A percentile compares a stretch with the other conserved stretches of the same genome.
Conservation (phyloP, 345 rosid genomes). For the Pugionium cornutum region DNA sequence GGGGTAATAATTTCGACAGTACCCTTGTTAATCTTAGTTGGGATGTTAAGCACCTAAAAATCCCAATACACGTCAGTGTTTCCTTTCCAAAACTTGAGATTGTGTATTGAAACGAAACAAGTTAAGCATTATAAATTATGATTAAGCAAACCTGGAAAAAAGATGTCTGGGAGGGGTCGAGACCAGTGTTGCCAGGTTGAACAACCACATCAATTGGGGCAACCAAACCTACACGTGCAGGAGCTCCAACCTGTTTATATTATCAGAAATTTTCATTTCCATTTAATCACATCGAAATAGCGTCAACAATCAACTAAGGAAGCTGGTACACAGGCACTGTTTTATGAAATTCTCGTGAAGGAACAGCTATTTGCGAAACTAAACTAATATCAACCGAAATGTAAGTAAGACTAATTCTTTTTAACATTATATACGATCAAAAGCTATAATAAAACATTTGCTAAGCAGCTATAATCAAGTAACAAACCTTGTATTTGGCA, state of each 20-base stretch:
- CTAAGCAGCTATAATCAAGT: not conserved
- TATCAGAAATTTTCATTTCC: not conserved
- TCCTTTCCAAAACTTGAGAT: not conserved
- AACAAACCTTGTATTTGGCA: conserved; percentile 81
- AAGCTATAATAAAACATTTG: not conserved
- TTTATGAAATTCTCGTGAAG: not conserved
- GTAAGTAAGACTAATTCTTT: not conserved
- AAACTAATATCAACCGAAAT: not conserved
- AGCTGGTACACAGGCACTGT: not conserved
- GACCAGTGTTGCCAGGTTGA: conserved; percentile 98
- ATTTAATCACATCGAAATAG: not conserved
- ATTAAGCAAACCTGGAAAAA: conserved; percentile 72
- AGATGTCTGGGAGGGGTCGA: conserved; percentile 96
- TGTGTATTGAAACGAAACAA: not conserved
- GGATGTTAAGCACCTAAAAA: conserved; percentile 68
- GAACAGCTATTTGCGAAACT: not conserved
- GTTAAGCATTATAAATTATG: not conserved
- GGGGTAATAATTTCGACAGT: conserved; percentile 84
- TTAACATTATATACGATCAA: not conserved
- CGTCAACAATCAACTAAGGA: not conserved
- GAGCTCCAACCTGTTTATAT: conserved; percentile 86
- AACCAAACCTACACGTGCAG: conserved; percentile 98
- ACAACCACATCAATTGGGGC: conserved; percentile 97
- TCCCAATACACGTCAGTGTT: not conserved
- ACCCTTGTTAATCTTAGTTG: conserved; percentile 86